Evolutionary conservation across 1,139 yeast species (phyloP), one percentile per base, ranked within the genome.

Genomic region (Geotrichum bryndzae): DNA sequence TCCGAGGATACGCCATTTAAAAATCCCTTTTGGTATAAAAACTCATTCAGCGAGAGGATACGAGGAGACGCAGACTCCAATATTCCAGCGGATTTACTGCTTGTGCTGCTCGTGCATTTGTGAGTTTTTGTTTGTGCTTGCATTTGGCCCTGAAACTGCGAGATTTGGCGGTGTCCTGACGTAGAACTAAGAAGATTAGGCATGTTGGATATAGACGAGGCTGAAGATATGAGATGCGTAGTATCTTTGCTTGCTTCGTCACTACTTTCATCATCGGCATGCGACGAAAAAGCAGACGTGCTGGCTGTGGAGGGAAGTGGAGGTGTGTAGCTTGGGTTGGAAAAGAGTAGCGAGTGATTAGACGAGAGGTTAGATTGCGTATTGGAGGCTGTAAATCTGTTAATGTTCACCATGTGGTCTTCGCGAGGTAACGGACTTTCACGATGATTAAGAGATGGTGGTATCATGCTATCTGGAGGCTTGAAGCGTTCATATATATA

Each of bases 1-100:
- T 82, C 86, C 1, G 82, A 79, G 62, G 80, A 79, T 2, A 75
- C 74, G 0, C 84, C 85, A 53, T 76, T 76, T 13, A 78, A 61
- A 63, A 76, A 75, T 1, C 81, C 83, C 60, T 74, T 70, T 52
- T 72, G 68, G 58, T 74, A 73, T 33, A 79, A 69, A 63, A 72
- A 77, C 38, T 74, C 77, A 11, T 68, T 65, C 7, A 76, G 59
- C 3, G 68, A 59, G 61, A 66, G 64, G 15, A 63, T 65, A 27
- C 63, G 62, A 5, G 56, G 60, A 22, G 53, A 18, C 2, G 18
- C 18, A 13, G 46, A 25, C 13, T 23, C 53, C 27, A 25, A 45
- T 10, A 55, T 27, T 41, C 25, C 54, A 8, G 58, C 38, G 4
- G 25, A 50, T 15, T 23, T 50, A 11, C 35, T 22, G 50, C 38